Conservation (phyloP, 1,284 basidiomycete species). For the Stereum hirsutum region DNA sequence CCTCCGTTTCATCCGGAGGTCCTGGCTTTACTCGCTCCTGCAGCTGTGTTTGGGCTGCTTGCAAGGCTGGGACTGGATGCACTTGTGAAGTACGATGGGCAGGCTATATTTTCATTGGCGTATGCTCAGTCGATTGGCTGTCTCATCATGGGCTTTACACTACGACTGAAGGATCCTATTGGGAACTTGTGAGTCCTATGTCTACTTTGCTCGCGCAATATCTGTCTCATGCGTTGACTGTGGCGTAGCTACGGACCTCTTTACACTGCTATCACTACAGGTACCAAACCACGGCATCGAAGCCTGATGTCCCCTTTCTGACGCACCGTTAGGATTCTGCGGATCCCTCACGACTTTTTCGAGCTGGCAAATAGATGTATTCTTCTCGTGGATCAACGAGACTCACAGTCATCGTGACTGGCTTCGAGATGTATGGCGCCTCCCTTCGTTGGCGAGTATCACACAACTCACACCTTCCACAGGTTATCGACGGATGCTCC, state of each 20-base stretch:
- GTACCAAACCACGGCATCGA: constrained; percentile 29
- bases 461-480: constrained; percentile 10
- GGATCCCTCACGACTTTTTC: constrained; percentile 97
- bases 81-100: constrained; percentile 63
- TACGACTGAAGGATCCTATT: constrained; percentile 64
- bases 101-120: constrained; percentile 74
- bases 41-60: constrained; percentile 73
- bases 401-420: constrained; percentile 51
- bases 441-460: constrained; percentile 1
- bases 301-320: not conserved
- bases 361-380: constrained; percentile 87
- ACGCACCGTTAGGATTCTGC: constrained; percentile 67
- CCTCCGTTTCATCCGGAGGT: constrained; percentile 55
- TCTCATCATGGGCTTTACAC: constrained; percentile 80
- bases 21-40: constrained; percentile 64
- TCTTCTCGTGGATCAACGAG: constrained; percentile 78
- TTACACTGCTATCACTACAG: constrained; percentile 85
- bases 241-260: constrained; percentile 71
- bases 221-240: constrained; percentile 5
- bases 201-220: constrained; percentile 5
- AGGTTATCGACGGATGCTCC: constrained; percentile 85
- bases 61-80: constrained; percentile 69
- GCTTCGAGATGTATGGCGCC: constrained; percentile 65
- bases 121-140: constrained; percentile 90
- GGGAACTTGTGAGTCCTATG: constrained; percentile 60